Evolutionary conservation across 768 basidiomycete species (phyloP), one percentile per base, ranked within the genome.

Genomic region (Rhizopogon vesiculosus): DNA sequence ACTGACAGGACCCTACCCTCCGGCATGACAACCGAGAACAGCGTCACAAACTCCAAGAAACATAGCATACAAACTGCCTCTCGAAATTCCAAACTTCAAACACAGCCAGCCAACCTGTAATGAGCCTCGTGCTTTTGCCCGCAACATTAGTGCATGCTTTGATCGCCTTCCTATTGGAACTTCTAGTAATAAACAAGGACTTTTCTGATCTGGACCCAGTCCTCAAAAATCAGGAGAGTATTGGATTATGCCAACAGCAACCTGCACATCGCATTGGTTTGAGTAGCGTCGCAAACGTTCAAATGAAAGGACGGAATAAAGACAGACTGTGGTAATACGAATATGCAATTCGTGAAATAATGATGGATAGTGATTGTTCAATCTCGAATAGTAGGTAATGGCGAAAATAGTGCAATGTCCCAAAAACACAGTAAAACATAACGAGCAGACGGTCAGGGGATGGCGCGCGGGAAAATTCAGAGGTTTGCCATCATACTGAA

Each of bases 401-500:
- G 46, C 46, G 46, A 35, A 49, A 35, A 49, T 38, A 49, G 46
- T 38, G 33, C 46, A 49, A 49, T 35, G 48, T 49, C 48, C 48
- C 35, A 49, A 19, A 33, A 38, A 35, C 46, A 35, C 13, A 48
- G 33, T 10, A 35, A 49, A 22, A 18, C 15, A 38, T 8, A 49
- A 35, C 9, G 22, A 35, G 33, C 31, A 15, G 31, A 35, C 15
- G 19, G 19, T 22, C 29, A 45, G 12, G 28, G 18, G 29, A 29
- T 3, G 10, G 12, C 33, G 5, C 13, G 33, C 25, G 9, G 15
- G 15, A n/a, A 25, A 38, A 15, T 22, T 22, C 33, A 49, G 15
- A 22, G 19, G 9, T 51, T 10, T 16, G 7, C 35, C 42, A 60
- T 75, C 74, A 89, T 33, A 66, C 77, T 50, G 80, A 75, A 61